phyloP scores from a whole-genome alignment of 192 early-diverging fungal species.

The Coemansia sp. region DNA sequence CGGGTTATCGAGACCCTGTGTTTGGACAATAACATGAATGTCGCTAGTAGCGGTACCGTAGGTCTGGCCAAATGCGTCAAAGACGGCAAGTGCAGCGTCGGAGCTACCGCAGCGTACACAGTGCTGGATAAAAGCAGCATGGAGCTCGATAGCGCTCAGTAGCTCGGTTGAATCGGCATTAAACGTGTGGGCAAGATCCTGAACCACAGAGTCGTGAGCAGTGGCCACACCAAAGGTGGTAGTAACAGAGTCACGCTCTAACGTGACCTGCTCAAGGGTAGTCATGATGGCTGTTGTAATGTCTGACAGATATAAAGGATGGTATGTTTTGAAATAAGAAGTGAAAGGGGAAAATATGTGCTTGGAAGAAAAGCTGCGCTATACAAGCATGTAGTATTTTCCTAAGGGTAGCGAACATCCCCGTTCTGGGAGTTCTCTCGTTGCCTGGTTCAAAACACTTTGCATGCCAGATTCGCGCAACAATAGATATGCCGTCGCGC shows the following conservation, averaged over 20 bases:
- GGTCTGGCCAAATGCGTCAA: conserved; percentile 2
- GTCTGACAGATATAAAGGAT: background rate
- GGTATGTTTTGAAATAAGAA: background rate
- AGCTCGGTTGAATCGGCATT: background rate
- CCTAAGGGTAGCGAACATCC: too few relatives aligned
- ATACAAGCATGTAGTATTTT: too few relatives aligned
- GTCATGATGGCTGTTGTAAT: background rate
- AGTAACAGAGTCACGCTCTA: background rate
- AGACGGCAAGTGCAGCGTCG: conserved; percentile 1
- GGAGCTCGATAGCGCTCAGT: conserved; percentile 16
- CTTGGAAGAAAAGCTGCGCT: too few relatives aligned
- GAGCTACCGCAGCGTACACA: conserved; percentile 1
- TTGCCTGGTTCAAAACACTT: too few relatives aligned
- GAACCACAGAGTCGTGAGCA: background rate
- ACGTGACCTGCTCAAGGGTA: background rate
- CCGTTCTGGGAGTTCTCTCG: too few relatives aligned
- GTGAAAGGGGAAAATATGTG: too few relatives aligned
- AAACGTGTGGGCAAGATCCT: background rate
- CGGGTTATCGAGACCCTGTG: conserved; percentile 3
- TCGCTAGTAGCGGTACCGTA: background rate
- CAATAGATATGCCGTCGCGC: too few relatives aligned
- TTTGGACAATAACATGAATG: conserved; percentile 22
- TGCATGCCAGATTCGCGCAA: too few relatives aligned
- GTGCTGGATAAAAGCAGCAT: conserved; percentile 14
- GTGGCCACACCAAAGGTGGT: background rate